phyloP scores from a whole-genome alignment of 345 rosid genomes.

The Hibiscus mutabilis region DNA sequence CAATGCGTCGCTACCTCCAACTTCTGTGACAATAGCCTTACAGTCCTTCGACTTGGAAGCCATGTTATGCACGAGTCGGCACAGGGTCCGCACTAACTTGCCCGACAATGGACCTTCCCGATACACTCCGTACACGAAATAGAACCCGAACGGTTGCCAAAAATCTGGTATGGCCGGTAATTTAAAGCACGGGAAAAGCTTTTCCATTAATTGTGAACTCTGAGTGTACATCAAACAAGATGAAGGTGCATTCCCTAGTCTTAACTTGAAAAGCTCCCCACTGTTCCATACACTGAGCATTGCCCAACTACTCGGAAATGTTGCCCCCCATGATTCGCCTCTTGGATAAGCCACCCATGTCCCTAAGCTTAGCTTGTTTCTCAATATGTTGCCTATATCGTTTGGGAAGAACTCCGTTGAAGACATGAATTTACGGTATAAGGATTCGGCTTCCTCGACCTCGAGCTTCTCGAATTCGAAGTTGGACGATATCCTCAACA shows the following conservation, averaged over 20 bases:
- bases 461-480: conserved; percentile 37
- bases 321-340: conserved; percentile 21
- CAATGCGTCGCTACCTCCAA: conserved; percentile 38
- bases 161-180: conserved; percentile 49
- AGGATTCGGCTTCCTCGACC: conserved; percentile 44
- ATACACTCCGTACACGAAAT: conserved; percentile 65
- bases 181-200: conserved; percentile 44
- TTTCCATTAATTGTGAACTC: conserved; percentile 34
- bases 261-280: conserved; percentile 58
- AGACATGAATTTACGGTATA: conserved; percentile 42
- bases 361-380: conserved; percentile 59
- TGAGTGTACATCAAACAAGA: conserved; percentile 45
- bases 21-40: conserved; percentile 59
- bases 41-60: conserved; percentile 44
- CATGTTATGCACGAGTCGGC: conserved; percentile 56
- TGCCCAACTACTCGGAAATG: conserved; percentile 51
- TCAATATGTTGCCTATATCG: conserved; percentile 49
- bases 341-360: conserved; percentile 64
- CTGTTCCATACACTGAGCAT: conserved; percentile 81
- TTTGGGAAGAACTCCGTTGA: conserved; percentile 61
- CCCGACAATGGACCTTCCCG: conserved; percentile 52
- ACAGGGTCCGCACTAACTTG: conserved; percentile 43
- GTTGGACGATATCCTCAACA: conserved; percentile 22
- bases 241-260: conserved; percentile 50
- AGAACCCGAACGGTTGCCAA: conserved; percentile 60